Evolutionary conservation across 2,329 filamentous ascomycete genomes (phyloP).

Genomic region (Aspergillus pseudoviridinutans): DNA sequence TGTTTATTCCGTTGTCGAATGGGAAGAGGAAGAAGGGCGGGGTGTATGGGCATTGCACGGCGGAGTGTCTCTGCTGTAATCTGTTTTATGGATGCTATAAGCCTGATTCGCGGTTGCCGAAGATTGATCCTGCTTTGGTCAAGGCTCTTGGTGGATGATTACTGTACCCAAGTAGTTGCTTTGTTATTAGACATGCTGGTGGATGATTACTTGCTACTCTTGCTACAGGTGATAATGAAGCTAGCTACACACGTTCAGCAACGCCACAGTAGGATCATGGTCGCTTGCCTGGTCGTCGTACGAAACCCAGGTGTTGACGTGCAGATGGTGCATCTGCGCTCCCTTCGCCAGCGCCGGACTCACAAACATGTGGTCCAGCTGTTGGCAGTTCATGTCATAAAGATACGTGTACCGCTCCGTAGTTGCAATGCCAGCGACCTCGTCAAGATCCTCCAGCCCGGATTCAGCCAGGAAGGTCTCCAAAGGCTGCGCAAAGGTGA

Average conservation of each 20-base stretch:
- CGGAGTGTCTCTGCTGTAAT: too few species aligned
- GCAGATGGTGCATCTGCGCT: slow-evolving; percentile 57
- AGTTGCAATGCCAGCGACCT: slow-evolving; percentile 48
- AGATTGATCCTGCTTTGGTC: too few species aligned
- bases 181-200: too few species aligned
- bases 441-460: slow-evolving; percentile 60
- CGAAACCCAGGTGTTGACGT: slow-evolving; percentile 66
- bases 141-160: too few species aligned
- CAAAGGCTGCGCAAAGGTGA: slow-evolving; percentile 59
- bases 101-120: too few species aligned
- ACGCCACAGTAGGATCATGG: slow-evolving; percentile 65
- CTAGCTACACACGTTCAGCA: slow-evolving; percentile 52
- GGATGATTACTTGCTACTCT: too few species aligned
- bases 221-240: too few species aligned
- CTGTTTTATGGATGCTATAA: too few species aligned
- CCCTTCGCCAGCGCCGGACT: slow-evolving; percentile 49
- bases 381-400: slow-evolving; percentile 65
- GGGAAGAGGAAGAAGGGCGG: too few species aligned
- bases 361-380: slow-evolving; percentile 67
- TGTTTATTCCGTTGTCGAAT: too few species aligned
- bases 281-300: slow-evolving; percentile 58
- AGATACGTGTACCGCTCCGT: slow-evolving; percentile 67
- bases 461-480: slow-evolving; percentile 51
- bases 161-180: too few species aligned
- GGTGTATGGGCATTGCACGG: too few species aligned